phyloP scores from a whole-genome alignment of 2,329 filamentous ascomycete genomes.

The Penicillium sp. region DNA sequence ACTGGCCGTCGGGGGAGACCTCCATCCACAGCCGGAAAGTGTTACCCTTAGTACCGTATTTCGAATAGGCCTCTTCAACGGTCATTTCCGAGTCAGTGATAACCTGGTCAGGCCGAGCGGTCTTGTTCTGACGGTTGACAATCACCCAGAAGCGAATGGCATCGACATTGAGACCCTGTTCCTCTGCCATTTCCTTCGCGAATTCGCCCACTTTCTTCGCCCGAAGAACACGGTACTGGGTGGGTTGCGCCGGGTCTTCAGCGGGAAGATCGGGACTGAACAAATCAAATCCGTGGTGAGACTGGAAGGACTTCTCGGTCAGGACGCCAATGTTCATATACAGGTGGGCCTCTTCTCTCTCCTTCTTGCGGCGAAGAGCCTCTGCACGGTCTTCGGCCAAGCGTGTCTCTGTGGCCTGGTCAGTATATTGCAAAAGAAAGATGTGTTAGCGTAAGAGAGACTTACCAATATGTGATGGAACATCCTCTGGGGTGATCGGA shows the following conservation, averaged over 20 bases:
- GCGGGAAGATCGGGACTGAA: constrained; percentile 64
- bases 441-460: constrained; percentile 7
- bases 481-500: constrained; percentile 72
- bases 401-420: constrained; percentile 58
- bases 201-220: constrained; percentile 77
- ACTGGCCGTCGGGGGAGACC: constrained; percentile 66
- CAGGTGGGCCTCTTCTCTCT: constrained; percentile 90
- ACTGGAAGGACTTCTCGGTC: constrained; percentile 76
- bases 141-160: constrained; percentile 88
- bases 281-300: constrained; percentile 83
- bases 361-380: constrained; percentile 75
- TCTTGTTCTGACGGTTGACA: constrained; percentile 99
- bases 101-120: constrained; percentile 83
- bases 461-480: constrained; percentile 77
- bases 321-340: constrained; percentile 85
- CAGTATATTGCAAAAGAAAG: constrained; percentile 12
- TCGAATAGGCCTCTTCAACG: constrained; percentile 70
- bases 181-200: constrained; percentile 67
- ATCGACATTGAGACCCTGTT: constrained; percentile 67
- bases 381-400: constrained; percentile 80
- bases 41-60: constrained; percentile 67
- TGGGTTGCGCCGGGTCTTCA: constrained; percentile 70
- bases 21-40: constrained; percentile 86
- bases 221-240: constrained; percentile 70
- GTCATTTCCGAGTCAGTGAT: constrained; percentile 76